phyloP scores from a whole-genome alignment of 345 rosid genomes.

The Aquilaria yunnanensis region DNA sequence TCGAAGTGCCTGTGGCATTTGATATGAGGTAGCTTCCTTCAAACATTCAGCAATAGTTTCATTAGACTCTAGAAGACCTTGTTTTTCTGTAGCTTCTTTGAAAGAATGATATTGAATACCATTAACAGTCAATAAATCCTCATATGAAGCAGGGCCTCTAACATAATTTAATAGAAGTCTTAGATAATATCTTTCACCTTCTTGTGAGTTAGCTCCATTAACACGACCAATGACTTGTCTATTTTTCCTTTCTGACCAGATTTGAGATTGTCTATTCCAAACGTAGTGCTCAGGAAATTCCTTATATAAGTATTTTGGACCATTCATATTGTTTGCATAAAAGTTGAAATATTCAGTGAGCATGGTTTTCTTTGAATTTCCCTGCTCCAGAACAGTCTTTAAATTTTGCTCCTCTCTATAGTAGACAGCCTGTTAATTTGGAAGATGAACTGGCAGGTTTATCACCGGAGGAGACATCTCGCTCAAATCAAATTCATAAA shows the following conservation, averaged over 20 bases:
- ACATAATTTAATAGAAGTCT: background rate
- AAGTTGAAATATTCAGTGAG: background rate
- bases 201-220: background rate
- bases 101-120: background rate
- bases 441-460: too few relatives aligned
- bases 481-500: too few relatives aligned
- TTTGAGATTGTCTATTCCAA: too few relatives aligned
- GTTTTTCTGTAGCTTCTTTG: background rate
- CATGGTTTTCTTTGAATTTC: background rate
- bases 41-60: background rate
- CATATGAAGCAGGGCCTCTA: background rate
- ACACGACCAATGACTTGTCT: too few relatives aligned
- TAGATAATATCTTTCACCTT: background rate
- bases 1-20: background rate
- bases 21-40: background rate
- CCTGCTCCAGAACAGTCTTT: too few relatives aligned
- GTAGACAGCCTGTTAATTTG: too few relatives aligned
- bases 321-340: background rate
- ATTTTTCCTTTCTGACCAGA: too few relatives aligned
- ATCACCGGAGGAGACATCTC: too few relatives aligned
- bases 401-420: too few relatives aligned
- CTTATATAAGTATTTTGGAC: too few relatives aligned
- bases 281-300: too few relatives aligned
- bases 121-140: too few relatives aligned
- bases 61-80: background rate